phyloP scores from a whole-genome alignment of 2,329 filamentous ascomycete species.

The Cladosporium halotolerans region DNA sequence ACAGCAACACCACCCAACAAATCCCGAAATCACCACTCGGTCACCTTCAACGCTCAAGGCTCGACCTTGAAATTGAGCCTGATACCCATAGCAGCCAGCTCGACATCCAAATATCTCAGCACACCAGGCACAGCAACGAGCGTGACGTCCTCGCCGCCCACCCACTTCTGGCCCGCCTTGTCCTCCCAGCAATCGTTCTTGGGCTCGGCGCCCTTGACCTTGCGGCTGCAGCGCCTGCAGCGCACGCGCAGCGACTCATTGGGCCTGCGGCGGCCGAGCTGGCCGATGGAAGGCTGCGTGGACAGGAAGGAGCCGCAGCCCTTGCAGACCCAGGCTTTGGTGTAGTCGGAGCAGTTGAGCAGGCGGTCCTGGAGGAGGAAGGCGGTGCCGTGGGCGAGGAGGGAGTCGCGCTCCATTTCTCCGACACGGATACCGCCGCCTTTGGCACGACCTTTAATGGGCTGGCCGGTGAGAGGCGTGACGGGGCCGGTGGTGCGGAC shows the following conservation, averaged over 20 bases:
- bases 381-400: constrained; percentile 90
- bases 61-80: constrained; percentile 85
- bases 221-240: constrained; percentile 32
- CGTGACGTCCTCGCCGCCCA: constrained; percentile 85
- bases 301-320: constrained; percentile 85
- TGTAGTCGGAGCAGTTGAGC: constrained; percentile 95
- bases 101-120: constrained; percentile 86
- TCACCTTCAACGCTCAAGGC: constrained; percentile 28
- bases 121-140: constrained; percentile 89
- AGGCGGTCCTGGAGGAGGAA: constrained; percentile 92
- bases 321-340: constrained; percentile 82
- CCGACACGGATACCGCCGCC: constrained; percentile 98
- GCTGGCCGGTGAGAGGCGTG: constrained; percentile 84
- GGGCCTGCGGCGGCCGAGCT: constrained; percentile 26
- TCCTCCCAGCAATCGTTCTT: constrained; percentile 76
- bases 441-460: constrained; percentile 92
- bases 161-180: constrained; percentile 73
- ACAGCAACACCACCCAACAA: background rate
- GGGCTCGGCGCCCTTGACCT: constrained; percentile 24
- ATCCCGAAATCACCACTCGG: background rate
- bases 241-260: constrained; percentile 27
- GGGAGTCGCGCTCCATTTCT: constrained; percentile 96
- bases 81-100: constrained; percentile 93
- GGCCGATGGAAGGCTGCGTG: constrained; percentile 66
- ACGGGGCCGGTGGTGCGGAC: constrained; percentile 93